Conservation (phyloP, 805 yeast genomes). For the Myxozyma lipomycoides region DNA sequence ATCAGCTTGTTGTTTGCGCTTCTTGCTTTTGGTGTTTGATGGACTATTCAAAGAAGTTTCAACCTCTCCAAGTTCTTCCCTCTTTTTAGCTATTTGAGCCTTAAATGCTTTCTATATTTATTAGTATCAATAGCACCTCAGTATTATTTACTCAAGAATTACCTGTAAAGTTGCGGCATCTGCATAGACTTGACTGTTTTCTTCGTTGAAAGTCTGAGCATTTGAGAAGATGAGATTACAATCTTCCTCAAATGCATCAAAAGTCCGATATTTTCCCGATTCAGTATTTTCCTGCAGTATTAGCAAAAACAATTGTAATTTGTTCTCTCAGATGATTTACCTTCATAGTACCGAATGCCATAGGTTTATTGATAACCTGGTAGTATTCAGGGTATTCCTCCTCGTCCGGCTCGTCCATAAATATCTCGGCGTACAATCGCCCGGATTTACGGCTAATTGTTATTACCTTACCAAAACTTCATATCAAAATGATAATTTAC, state of each 20-base stretch:
- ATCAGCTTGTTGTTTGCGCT: slow-evolving; percentile 26
- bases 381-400: slow-evolving; percentile 78
- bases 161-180: slow-evolving; percentile 63
- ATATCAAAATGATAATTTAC: neutral
- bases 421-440: slow-evolving; percentile 47
- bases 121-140: slow-evolving; percentile 3
- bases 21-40: slow-evolving; percentile 8
- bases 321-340: slow-evolving; percentile 6
- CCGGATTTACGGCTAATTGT: slow-evolving; percentile 40
- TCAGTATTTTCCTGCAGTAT: slow-evolving; percentile 46
- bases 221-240: slow-evolving; percentile 66
- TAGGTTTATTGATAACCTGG: slow-evolving; percentile 65
- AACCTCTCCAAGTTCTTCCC: slow-evolving; percentile 3
- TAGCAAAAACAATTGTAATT: neutral
- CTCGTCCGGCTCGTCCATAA: slow-evolving; percentile 67
- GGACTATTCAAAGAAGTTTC: slow-evolving; percentile 4
- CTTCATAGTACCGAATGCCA: slow-evolving; percentile 59
- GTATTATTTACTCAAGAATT: slow-evolving; percentile 40
- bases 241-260: slow-evolving; percentile 58
- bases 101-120: slow-evolving; percentile 9
- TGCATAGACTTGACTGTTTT: slow-evolving; percentile 62
- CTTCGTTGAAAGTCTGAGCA: slow-evolving; percentile 74
- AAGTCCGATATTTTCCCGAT: slow-evolving; percentile 49
- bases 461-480: neutral
- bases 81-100: slow-evolving; percentile 7